Evolutionary conservation across 2,329 filamentous ascomycete species (phyloP), one percentile per base, ranked within the genome.

Genomic region (Epichloe bromicola): DNA sequence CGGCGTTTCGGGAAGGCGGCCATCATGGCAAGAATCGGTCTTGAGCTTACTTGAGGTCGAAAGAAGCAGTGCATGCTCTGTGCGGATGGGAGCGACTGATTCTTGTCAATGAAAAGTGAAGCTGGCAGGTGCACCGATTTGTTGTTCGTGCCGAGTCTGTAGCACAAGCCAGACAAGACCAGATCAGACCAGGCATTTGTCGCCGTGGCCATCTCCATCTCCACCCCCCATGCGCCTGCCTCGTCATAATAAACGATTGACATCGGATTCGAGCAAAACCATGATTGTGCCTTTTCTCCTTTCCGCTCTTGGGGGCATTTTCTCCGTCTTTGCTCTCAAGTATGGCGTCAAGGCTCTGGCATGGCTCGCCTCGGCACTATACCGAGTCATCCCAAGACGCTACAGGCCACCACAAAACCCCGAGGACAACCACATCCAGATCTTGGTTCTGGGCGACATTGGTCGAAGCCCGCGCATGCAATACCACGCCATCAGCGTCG

Each of bases 401-500:
- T 67, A 71, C 53, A 55, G 49, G 11, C 65, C 67, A 4, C 59
- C 68, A 2, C 58, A 58, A 53, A 61, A 61, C 12, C 63, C 63
- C 38, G 59, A 65, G 20, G 65, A 71, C 56, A 67, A 72, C 41
- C 70, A 70, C 54, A 63, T 91, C 42, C 88, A 95, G 67, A 80
- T 98, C 49, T 76, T 98, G 15, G 93, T 98, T 17, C 78, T 98
- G 30, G 93, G 93, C 43, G 93, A 98, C 63, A 90, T 98, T 65
- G 93, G 93, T 39, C 82, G 90, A 44, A 97, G 91, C 64, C 93
- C 93, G 47, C 88, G 93, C 51, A 98, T 98, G 91, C 90, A 97
- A 64, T 97, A 98, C 61, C 93, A 98, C 76, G 91, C 91, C 19
- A 73, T 95, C 58, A 97, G 91, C 65, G 82, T 97, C 61, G 88